These are phyloP conservation scores for Zymoseptoria tritici DNA, from an alignment of 2,329 filamentous ascomycete species.

Conservation along the genomic window DNA sequence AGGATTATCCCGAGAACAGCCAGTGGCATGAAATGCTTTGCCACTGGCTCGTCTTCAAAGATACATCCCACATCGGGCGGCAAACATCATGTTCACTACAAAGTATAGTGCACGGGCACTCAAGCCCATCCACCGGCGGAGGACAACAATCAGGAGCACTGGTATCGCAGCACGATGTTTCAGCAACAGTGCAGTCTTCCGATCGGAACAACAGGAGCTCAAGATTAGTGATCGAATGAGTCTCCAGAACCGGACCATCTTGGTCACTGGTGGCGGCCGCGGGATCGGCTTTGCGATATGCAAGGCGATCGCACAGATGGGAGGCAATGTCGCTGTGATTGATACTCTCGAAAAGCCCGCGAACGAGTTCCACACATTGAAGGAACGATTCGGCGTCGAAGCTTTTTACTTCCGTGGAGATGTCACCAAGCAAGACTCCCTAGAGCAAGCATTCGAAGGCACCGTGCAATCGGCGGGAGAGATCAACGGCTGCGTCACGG, in stretches of 20 bases:
- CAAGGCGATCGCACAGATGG: constrained; percentile 11
- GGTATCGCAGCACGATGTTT: not conserved
- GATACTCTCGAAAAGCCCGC: constrained; percentile 44
- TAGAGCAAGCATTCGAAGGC: constrained; percentile 7
- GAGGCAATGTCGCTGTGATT: constrained; percentile 48
- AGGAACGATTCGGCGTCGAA: constrained; percentile 57
- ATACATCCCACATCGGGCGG: not conserved
- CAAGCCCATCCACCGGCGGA: not conserved
- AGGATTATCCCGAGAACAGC: not conserved
- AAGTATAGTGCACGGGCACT: not conserved
- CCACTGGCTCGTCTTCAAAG: not conserved
- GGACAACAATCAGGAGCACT: not conserved
- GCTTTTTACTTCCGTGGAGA: constrained; percentile 26
- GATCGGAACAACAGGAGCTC: not conserved
- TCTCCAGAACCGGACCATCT: constrained; percentile 4
- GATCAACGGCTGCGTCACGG: constrained; percentile 13
- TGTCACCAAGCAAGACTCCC: constrained; percentile 22
- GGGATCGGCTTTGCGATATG: constrained; percentile 9
- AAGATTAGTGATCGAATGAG: constrained; percentile 7
- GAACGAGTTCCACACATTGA: constrained; percentile 10
- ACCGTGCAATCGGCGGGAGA: constrained; percentile 7
- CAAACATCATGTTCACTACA: not conserved
- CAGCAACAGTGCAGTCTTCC: not conserved
- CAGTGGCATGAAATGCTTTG: not conserved
- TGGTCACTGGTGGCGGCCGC: constrained; percentile 7